Evolutionary conservation across 1,139 yeast genomes (phyloP).

Genomic region (Saccharomyces hybrid): DNA sequence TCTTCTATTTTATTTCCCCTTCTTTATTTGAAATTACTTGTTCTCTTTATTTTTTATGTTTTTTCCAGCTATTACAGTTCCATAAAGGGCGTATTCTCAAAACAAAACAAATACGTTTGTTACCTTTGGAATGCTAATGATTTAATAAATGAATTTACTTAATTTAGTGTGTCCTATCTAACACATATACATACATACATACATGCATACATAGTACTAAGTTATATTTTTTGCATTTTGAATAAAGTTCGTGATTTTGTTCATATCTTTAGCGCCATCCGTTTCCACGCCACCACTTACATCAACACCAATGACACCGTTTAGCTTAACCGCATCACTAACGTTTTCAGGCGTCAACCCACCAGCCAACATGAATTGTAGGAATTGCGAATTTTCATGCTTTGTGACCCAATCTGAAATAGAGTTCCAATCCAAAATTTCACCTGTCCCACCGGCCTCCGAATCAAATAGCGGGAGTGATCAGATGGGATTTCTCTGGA

Average conservation of each 20-base stretch:
- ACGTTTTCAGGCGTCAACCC: constrained; percentile 78
- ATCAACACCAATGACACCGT: constrained; percentile 75
- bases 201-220: neutral
- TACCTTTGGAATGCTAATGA: neutral
- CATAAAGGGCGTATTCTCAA: too few species aligned
- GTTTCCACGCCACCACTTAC: constrained; percentile 95
- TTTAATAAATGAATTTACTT: too few species aligned
- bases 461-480: constrained; percentile 73
- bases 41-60: too few species aligned
- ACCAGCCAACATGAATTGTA: constrained; percentile 71
- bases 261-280: constrained; percentile 59
- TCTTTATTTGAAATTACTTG: too few species aligned
- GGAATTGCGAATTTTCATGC: constrained; percentile 29
- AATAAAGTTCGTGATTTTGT: constrained; percentile 54
- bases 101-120: too few species aligned
- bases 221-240: constrained; percentile 37
- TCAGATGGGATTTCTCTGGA: constrained; percentile 30
- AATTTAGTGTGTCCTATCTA: neutral
- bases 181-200: neutral
- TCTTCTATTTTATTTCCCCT: too few species aligned
- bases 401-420: constrained; percentile 36
- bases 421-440: constrained; percentile 61
- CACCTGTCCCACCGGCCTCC: constrained; percentile 89
- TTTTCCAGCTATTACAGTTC: too few species aligned
- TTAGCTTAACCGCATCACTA: constrained; percentile 38